phyloP scores from a whole-genome alignment of 2,329 filamentous ascomycete species.

The Microdochium trichocladiopsis region DNA sequence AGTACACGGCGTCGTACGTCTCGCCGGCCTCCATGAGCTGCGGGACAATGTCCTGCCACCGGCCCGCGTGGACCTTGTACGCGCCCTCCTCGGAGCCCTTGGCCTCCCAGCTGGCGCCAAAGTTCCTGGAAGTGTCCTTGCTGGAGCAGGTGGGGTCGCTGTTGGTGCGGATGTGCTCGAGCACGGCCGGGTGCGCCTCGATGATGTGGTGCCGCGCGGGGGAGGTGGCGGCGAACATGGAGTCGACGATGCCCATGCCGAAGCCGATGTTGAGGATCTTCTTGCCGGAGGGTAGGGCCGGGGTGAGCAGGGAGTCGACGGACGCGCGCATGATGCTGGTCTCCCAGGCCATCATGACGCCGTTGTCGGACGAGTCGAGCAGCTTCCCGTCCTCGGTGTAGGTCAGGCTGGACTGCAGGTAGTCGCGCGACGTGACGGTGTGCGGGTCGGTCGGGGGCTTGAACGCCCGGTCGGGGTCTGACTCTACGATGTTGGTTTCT shows the following conservation, averaged over 20 bases:
- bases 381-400: slow-evolving; percentile 57
- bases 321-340: slow-evolving; percentile 77
- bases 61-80: slow-evolving; percentile 64
- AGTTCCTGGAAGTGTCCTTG: slow-evolving; percentile 22
- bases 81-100: slow-evolving; percentile 55
- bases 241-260: slow-evolving; percentile 85
- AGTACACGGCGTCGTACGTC: slow-evolving; percentile 85
- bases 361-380: slow-evolving; percentile 69
- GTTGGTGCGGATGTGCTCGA: slow-evolving; percentile 48
- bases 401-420: slow-evolving; percentile 60
- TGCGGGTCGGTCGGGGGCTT: slow-evolving; percentile 22
- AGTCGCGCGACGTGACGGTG: slow-evolving; percentile 56
- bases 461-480: slow-evolving; percentile 20
- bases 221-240: slow-evolving; percentile 61
- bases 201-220: slow-evolving; percentile 75
- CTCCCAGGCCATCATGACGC: slow-evolving; percentile 94
- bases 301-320: slow-evolving; percentile 54
- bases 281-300: slow-evolving; percentile 37
- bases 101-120: slow-evolving; percentile 48
- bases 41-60: slow-evolving; percentile 77
- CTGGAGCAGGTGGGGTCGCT: slow-evolving; percentile 23
- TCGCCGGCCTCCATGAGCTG: slow-evolving; percentile 60
- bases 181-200: slow-evolving; percentile 75
- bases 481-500: slow-evolving; percentile 15
- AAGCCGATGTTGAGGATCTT: slow-evolving; percentile 81